Percentiles rank a stretch among this genome's conserved stretches.
Evolutionary conservation across 2,329 filamentous ascomycete species (phyloP).

Genomic region (Ophiostoma montium): DNA sequence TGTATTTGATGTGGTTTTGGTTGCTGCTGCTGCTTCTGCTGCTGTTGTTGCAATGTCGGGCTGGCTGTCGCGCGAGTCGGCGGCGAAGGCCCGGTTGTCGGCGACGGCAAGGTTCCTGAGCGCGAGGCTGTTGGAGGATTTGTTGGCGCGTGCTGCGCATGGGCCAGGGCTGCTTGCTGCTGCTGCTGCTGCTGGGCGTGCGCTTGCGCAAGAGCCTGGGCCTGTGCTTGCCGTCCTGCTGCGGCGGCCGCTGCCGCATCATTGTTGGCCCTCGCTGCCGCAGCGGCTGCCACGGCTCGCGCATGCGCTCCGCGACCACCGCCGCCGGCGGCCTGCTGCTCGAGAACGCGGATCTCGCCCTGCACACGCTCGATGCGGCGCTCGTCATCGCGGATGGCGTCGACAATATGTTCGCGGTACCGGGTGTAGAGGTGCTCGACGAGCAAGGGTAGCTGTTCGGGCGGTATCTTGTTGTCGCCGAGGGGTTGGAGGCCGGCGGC

Average conservation of each 20-base stretch:
- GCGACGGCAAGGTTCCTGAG: not conserved
- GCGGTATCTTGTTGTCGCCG: conserved; percentile 46
- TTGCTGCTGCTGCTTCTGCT: not conserved
- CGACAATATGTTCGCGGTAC: conserved; percentile 57
- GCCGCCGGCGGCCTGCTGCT: conserved; percentile 25
- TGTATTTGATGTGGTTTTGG: not conserved
- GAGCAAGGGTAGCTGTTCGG: conserved; percentile 54
- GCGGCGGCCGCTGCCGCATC: not conserved
- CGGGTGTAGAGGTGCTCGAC: conserved; percentile 60
- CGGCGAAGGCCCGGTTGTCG: not conserved
- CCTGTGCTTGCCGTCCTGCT: conserved; percentile 6
- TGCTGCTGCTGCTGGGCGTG: not conserved
- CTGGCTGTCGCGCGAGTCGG: not conserved
- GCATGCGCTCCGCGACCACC: conserved; percentile 5
- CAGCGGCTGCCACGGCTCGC: not conserved
- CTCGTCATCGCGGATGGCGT: conserved; percentile 63
- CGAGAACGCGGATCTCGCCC: conserved; percentile 53
- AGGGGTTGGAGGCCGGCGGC: conserved; percentile 47
- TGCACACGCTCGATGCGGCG: conserved; percentile 47
- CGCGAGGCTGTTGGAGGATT: conserved; percentile 4
- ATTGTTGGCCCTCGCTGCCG: not conserved
- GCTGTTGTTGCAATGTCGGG: not conserved
- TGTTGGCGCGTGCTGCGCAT: not conserved
- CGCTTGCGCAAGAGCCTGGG: not conserved
- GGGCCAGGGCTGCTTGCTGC: not conserved